Evolutionary conservation across 148 eudicot genomes (phyloP).

Genomic region (Beta vulgaris): DNA sequence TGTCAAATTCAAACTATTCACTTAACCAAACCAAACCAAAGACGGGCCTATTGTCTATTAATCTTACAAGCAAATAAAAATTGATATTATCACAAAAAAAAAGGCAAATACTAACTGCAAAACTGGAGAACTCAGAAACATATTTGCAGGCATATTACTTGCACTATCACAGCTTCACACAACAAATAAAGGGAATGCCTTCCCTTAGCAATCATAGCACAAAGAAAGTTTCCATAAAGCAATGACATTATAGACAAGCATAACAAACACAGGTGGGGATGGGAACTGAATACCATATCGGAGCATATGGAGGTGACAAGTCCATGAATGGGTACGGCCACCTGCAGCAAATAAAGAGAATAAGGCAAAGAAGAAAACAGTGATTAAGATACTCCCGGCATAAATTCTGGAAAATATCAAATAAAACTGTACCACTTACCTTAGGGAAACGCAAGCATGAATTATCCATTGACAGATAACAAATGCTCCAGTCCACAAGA

Average conservation of each 20-base stretch:
- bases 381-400: not conserved
- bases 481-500: slow-evolving; percentile 57
- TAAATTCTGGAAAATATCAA: not conserved
- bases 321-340: slow-evolving; percentile 95
- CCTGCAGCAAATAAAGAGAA: slow-evolving; percentile 39
- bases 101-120: no score
- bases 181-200: not conserved
- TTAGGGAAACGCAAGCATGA: slow-evolving; percentile 55
- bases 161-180: not conserved
- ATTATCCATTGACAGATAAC: slow-evolving; percentile 82
- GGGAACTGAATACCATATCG: slow-evolving; percentile 54
- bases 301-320: slow-evolving; percentile 70
- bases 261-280: not conserved
- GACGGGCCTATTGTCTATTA: not conserved
- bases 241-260: not conserved
- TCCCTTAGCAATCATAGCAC: not conserved
- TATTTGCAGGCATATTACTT: not conserved
- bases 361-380: not conserved
- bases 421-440: slow-evolving; percentile 37
- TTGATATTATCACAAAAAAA: no score
- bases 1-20: not conserved
- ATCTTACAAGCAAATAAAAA: not conserved
- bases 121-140: not conserved
- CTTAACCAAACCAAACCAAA: not conserved
- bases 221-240: not conserved